Conservation (phyloP, 1,284 basidiomycete genomes). For the Boletellus dicymbophilus region DNA sequence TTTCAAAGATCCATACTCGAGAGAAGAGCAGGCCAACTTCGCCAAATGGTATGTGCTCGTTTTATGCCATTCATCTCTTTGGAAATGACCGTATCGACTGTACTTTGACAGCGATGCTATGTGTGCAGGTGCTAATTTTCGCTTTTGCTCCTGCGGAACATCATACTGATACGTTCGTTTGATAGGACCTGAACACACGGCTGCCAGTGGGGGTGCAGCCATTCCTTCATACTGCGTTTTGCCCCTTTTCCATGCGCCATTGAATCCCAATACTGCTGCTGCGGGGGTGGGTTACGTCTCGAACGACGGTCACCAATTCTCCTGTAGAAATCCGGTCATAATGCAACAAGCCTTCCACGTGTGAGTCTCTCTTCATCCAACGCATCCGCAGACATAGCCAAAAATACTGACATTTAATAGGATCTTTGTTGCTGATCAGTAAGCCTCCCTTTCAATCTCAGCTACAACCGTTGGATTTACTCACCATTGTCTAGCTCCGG, state of each 20-base stretch:
- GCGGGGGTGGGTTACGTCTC: conserved; percentile 51
- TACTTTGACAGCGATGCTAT: conserved; percentile 46
- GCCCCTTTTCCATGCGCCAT: conserved; percentile 53
- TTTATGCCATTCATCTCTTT: background rate
- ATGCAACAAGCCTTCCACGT: conserved; percentile 38
- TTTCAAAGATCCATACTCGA: conserved; percentile 56
- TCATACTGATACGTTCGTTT: background rate
- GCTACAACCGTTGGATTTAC: background rate
- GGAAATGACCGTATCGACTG: background rate
- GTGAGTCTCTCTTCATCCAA: conserved; percentile 11
- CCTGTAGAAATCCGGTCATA: conserved; percentile 55
- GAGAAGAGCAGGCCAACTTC: conserved; percentile 53
- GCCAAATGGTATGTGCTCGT: conserved; percentile 52
- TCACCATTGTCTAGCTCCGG: conserved; percentile 40
- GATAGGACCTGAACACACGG: conserved; percentile 48
- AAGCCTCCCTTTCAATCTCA: background rate
- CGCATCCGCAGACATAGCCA: background rate
- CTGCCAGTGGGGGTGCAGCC: conserved; percentile 37
- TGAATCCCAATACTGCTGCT: conserved; percentile 27
- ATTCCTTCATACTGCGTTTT: conserved; percentile 58
- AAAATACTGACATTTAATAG: conserved; percentile 13
- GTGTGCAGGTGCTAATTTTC: conserved; percentile 36
- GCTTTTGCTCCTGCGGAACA: background rate
- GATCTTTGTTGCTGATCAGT: conserved; percentile 32
- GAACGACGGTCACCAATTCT: conserved; percentile 46